phyloP scores from a whole-genome alignment of 208 protist species.

The Novymonas esmeraldas region DNA sequence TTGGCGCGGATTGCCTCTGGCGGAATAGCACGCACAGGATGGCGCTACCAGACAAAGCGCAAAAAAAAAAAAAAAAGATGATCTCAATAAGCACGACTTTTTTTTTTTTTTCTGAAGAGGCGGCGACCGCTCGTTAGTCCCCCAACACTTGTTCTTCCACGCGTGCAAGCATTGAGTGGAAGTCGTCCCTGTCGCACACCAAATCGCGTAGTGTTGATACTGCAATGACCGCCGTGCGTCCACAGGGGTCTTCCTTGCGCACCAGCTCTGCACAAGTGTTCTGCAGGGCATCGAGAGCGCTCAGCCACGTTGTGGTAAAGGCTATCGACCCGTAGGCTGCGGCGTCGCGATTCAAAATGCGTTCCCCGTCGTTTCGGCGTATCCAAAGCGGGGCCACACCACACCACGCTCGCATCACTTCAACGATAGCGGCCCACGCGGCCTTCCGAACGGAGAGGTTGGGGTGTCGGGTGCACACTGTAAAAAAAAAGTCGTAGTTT shows the following conservation, averaged over 20 bases:
- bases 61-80: constrained; percentile 2
- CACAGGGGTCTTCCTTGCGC: constrained; percentile 36
- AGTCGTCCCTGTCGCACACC: constrained; percentile 42
- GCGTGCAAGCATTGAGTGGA: constrained; percentile 38
- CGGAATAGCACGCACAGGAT: background rate
- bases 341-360: constrained; percentile 22
- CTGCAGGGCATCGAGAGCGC: constrained; percentile 33
- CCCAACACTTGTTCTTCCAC: constrained; percentile 22
- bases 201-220: constrained; percentile 60
- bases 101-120: too few species aligned
- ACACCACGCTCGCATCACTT: constrained; percentile 50
- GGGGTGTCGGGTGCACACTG: constrained; percentile 30
- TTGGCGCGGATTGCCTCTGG: too few species aligned
- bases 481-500: constrained; percentile 36
- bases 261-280: constrained; percentile 30
- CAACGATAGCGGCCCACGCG: constrained; percentile 31
- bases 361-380: constrained; percentile 20
- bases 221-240: constrained; percentile 40
- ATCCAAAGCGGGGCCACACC: constrained; percentile 27
- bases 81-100: too few species aligned
- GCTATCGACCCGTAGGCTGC: constrained; percentile 26
- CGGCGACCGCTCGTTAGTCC: constrained; percentile 2
- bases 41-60: background rate
- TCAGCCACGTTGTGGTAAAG: constrained; percentile 52
- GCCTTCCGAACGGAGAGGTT: constrained; percentile 31